These are phyloP conservation scores for Claviceps fusiformis DNA, from an alignment of 2,329 filamentous ascomycete species.

Conservation along the genomic window DNA sequence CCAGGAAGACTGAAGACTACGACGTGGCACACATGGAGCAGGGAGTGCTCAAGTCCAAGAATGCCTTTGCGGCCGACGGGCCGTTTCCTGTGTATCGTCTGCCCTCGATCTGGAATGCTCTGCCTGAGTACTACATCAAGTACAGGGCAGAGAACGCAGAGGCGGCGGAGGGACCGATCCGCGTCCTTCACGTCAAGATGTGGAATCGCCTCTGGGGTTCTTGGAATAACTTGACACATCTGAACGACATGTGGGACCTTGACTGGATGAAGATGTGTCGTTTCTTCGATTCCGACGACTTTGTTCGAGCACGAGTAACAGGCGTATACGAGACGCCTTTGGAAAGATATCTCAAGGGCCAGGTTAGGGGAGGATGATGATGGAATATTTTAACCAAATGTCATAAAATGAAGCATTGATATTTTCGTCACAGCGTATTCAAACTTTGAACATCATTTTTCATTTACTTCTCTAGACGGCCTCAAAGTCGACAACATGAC, in stretches of 20 bases:
- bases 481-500: too few relatives aligned
- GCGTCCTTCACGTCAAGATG: conserved; percentile 3
- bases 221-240: conserved; percentile 4
- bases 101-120: background rate
- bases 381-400: too few relatives aligned
- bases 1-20: background rate
- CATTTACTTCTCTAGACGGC: too few relatives aligned
- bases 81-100: conserved; percentile 1
- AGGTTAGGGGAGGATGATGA: background rate
- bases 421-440: too few relatives aligned
- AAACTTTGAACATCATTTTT: too few relatives aligned
- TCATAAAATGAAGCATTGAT: too few relatives aligned
- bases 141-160: background rate
- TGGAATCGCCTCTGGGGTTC: conserved; percentile 3
- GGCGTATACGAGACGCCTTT: background rate
- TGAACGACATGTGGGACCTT: conserved; percentile 3
- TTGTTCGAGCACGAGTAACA: background rate
- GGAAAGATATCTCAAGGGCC: background rate
- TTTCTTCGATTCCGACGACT: conserved; percentile 1
- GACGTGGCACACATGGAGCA: conserved; percentile 1
- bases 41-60: conserved; percentile 1
- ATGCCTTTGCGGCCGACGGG: conserved; percentile 2
- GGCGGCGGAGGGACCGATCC: background rate
- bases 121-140: conserved; percentile 1
- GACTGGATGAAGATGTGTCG: conserved; percentile 4